Percentiles rank a stretch among this genome's conserved stretches.
phyloP scores from a whole-genome alignment of 2,329 filamentous ascomycete genomes.

The Microcera coccophila region DNA sequence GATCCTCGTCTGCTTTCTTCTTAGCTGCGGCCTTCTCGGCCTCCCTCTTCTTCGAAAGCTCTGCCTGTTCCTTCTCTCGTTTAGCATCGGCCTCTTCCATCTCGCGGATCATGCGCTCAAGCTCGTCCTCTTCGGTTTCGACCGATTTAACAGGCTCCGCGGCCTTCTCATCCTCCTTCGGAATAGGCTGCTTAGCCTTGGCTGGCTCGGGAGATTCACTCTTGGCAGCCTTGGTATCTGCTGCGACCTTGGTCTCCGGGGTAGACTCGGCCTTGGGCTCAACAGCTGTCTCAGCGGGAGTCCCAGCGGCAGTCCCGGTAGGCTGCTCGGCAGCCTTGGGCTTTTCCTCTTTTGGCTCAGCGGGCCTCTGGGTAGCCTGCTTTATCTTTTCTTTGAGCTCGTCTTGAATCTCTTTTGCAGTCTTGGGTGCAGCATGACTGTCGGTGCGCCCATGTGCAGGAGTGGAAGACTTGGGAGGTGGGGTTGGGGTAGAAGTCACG shows the following conservation, averaged over 20 bases:
- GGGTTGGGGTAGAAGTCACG: conserved; percentile 71
- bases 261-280: conserved; percentile 18
- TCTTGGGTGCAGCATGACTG: conserved; percentile 64
- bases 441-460: conserved; percentile 68
- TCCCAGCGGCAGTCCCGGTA: background rate
- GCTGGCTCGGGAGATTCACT: conserved; percentile 7
- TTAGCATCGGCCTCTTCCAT: conserved; percentile 55
- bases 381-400: conserved; percentile 80
- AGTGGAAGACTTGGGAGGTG: conserved; percentile 71
- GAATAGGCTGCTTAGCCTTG: conserved; percentile 20
- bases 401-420: conserved; percentile 74
- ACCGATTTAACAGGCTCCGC: conserved; percentile 29
- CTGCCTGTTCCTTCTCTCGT: conserved; percentile 47
- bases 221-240: conserved; percentile 12
- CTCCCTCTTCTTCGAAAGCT: conserved; percentile 45
- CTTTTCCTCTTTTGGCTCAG: conserved; percentile 31
- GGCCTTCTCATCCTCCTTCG: conserved; percentile 26
- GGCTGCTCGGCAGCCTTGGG: conserved; percentile 25
- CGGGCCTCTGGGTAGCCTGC: conserved; percentile 46
- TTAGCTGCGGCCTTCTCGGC: conserved; percentile 46
- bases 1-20: conserved; percentile 45
- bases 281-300: conserved; percentile 1
- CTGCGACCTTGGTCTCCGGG: conserved; percentile 5
- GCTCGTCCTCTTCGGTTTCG: conserved; percentile 50
- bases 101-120: conserved; percentile 58